Evolutionary conservation across 192 early-diverging fungal species (phyloP), one percentile per base, ranked within the genome.

Genomic region (Coemansia sp.): DNA sequence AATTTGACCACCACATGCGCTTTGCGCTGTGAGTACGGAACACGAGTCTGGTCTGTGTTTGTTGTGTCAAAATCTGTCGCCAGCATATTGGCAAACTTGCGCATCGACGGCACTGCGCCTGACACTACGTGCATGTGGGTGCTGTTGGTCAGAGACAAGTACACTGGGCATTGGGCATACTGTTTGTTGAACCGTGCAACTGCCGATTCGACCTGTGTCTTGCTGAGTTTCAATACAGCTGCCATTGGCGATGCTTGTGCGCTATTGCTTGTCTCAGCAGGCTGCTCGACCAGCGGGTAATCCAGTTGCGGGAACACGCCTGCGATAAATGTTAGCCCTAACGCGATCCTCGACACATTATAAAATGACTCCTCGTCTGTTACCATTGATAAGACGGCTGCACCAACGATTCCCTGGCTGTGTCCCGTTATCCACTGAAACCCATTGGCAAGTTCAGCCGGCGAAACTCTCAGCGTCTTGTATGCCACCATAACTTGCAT

Each of bases 341-440:
- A 82, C 1, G 92, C 92, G 62, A 88, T 91, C 65, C 87, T 85
- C 9, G 91, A 85, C 67, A 93, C 91, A 52, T 61, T 64, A 61
- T 89, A 68, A 70, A 97, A 97, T n/a, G 91, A 90, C 62, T 89
- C 84, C 61, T 91, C 88, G 17, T 91, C 89, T 27, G 86, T 80
- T 17, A 91, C 92, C 43, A 88, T 66, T 3, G 95, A 85, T 68
- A 98, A 86, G 41, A 91, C 92, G 12, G 93, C 87, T 2, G 95
- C 92, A 6, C 89, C 84, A 55, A 94, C 88, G 55, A 98, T 90
- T 50, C 95, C 95, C 69, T 98, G 95, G 50, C 87, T 90, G 74
- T 98, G 95, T 52, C 95, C 95, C 39, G 92, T 92, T 35, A 90
- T 84, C 59, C 76, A 71, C 55, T 62, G 31, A 69, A 91, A 87